Percentiles rank a stretch among this genome's conserved stretches.
These are phyloP conservation scores for Chaetomium fimeti DNA, from an alignment of 495 filamentous ascomycete genomes.

Conservation along the genomic window DNA sequence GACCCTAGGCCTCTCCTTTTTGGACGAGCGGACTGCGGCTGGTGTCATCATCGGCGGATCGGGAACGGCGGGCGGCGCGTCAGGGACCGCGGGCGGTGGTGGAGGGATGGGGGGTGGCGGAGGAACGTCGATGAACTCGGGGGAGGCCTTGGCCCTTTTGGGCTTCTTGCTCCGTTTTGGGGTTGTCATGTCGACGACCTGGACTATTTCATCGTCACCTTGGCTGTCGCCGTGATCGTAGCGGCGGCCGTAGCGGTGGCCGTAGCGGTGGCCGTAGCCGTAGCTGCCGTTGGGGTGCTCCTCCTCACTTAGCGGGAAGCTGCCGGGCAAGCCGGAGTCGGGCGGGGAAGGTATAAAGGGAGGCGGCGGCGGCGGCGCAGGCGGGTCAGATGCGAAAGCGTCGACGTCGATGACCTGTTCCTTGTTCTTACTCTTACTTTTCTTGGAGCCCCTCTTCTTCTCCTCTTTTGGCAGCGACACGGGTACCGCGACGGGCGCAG, in stretches of 20 bases:
- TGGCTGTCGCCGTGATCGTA: neutral
- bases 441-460: conserved; percentile 31
- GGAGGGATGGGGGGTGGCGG: too few relatives aligned
- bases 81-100: conserved; percentile 24
- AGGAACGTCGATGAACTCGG: conserved; percentile 35
- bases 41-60: conserved; percentile 26
- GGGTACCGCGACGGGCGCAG: conserved; percentile 15
- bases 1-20: conserved; percentile 49
- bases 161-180: conserved; percentile 43
- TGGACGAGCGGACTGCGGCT: conserved; percentile 41
- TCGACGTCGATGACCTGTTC: conserved; percentile 23
- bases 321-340: conserved; percentile 50
- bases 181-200: conserved; percentile 48
- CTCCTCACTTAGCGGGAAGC: conserved; percentile 47
- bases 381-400: conserved; percentile 21
- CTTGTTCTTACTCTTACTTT: conserved; percentile 25
- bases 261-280: conserved; percentile 12
- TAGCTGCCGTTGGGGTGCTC: conserved; percentile 14
- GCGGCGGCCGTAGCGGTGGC: conserved; percentile 8
- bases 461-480: conserved; percentile 27
- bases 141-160: conserved; percentile 27
- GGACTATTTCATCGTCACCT: conserved; percentile 45
- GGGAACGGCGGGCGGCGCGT: too few relatives aligned
- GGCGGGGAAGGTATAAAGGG: conserved; percentile 31
- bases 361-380: conserved; percentile 22